A percentile compares a stretch with the other conserved stretches of the same genome.
Evolutionary conservation across 164 flowering plant genomes (phyloP).

Genomic region (Paratinospora sagittata): DNA sequence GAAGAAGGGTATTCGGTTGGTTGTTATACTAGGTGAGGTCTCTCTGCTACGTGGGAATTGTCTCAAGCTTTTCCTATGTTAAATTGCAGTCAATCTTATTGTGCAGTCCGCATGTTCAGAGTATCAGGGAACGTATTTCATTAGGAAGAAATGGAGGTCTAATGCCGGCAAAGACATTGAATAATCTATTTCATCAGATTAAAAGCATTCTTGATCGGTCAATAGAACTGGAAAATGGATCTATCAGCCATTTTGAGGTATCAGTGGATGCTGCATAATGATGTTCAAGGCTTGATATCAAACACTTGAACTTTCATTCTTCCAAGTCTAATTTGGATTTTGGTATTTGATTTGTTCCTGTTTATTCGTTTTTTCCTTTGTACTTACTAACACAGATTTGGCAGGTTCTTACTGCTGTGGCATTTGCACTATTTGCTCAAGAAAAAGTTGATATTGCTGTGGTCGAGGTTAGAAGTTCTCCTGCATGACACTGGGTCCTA

Average conservation of each 20-base stretch:
- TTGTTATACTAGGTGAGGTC: too few relatives aligned
- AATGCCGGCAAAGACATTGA: too few relatives aligned
- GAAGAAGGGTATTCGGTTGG: conserved; percentile 86
- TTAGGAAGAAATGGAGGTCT: too few relatives aligned
- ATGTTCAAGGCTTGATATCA: too few relatives aligned
- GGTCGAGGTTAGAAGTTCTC: conserved; percentile 54
- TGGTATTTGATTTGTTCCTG: too few relatives aligned
- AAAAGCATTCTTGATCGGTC: too few relatives aligned
- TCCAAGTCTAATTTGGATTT: too few relatives aligned
- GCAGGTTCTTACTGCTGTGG: conserved; percentile 88
- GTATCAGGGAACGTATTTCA: conserved; percentile 85
- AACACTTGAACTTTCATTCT: too few relatives aligned
- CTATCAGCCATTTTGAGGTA: too few relatives aligned
- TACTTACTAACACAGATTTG: not conserved
- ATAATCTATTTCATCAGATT: too few relatives aligned
- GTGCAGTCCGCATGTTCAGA: conserved; percentile 76
- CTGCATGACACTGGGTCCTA: not conserved
- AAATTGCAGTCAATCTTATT: conserved; percentile 10
- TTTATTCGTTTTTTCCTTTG: conserved; percentile 30
- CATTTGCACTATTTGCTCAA: conserved; percentile 69
- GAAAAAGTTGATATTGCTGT: conserved; percentile 83
- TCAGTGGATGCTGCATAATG: too few relatives aligned
- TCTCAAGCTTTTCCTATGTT: not conserved
- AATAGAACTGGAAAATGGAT: too few relatives aligned
- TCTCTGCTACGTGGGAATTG: not conserved